Base-by-base conservation (phyloP, 441 rosid species). In the Brassica balearica region DNA sequence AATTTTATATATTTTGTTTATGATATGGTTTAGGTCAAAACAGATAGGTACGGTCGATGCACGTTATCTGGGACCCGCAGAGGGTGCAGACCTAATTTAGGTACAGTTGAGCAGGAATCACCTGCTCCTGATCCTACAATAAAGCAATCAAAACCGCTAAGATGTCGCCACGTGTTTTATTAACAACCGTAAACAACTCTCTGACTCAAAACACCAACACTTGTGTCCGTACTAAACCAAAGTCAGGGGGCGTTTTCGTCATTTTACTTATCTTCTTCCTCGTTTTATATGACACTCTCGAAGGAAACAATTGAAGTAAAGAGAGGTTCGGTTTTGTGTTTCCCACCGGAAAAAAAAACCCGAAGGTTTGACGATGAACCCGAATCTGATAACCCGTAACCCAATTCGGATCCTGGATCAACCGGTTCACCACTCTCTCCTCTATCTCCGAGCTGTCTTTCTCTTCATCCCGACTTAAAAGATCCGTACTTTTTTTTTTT, bases 381-480 rank as follows among this genome's bases (percentile, higher is more conserved):
- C 86, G 84, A 87, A 75, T 38, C 66, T 29, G 2, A 59, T 14
- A 29, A 69, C 67, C 72, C 62, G 72, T 69, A 65, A 61, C 17
- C 56, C 64, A 56, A 72, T 75, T 72, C 76, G 83, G 82, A 78
- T 55, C 65, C 86, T 48, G 55, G 55, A 48, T 48, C 17, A 84
- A 68, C 84, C 88, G 36, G 74, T 73, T 71, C 88, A 84, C 80
- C 92, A 86, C 60, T 88, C 86, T 75, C 87, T 88, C 58, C 91
- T 90, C 84, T 82, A 83, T 79, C 88, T 90, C 84, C 93, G 96
- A 72, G 90, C 89, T 69, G 89, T 90, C 80, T 92, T 92, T 83
- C 85, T 94, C 78, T 92, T 94, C 59, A 93, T 90, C 60, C 97
- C 96, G 1, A 90, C 97, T 85, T 91, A 74, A 84, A 6, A 8